Evolutionary conservation across 2,329 filamentous ascomycete genomes (phyloP), one percentile per base, ranked within the genome.

Genomic region (Penicillium vulpinum): DNA sequence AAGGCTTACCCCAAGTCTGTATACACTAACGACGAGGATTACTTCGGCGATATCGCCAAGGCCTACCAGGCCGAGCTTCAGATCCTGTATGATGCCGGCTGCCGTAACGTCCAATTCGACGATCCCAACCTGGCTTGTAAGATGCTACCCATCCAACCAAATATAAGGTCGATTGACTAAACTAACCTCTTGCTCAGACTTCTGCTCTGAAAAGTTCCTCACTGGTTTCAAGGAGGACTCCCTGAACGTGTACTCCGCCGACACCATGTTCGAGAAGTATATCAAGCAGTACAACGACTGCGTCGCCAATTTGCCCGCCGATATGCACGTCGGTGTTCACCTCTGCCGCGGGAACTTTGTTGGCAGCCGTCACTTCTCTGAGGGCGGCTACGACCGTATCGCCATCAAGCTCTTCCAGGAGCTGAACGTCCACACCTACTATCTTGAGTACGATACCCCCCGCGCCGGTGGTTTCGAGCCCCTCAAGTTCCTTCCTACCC

Each of bases 291-390:
- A 92, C 80, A 92, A 92, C 71, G 86, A 89, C 72, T 85, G 81
- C 67, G 80, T 90, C 68, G 77, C 80, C 66, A 82, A 83, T 65
- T 77, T 85, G 0, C 88, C 88, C 0, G 71, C 79, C 2, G 88
- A 92, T 69, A 84, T 92, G 80, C 88, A 91, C 73, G 82, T 90
- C 3, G 89, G 89, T 44, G 86, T 92, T 16, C 90, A 92, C 70
- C 79, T 92, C 50, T 92, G 89, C 80, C 82, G 71, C 57, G 77
- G 75, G 47, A 89, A 88, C 76, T 88, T 88, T 72, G 84, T 87
- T 61, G 83, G 84, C 53, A 84, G 83, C 21, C 81, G 85, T 28
- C 84, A 88, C 74, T 88, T 89, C 66, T 83, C 84, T 51, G 84
- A 87, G 67, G 86, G 86, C 26, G 83, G 82, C 22, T 88, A 88